Evolutionary conservation across 2,329 filamentous ascomycete genomes (phyloP).

Genomic region (Neofusicoccum cordaticola): DNA sequence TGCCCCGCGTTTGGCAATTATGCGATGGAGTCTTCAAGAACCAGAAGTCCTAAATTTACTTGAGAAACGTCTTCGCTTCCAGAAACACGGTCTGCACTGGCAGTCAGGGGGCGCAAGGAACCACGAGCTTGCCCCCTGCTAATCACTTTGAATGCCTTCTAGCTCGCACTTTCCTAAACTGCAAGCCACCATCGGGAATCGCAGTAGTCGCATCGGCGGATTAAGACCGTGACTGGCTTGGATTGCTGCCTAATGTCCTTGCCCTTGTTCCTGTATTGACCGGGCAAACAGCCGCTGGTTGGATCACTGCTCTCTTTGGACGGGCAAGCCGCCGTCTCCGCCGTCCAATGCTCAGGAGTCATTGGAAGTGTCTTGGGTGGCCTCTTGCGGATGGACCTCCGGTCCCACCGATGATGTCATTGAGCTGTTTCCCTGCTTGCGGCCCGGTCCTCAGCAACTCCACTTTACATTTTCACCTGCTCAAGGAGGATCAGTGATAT

Average conservation of each 20-base stretch:
- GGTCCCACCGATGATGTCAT: slow-evolving; percentile 9
- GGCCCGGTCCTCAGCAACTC: neutral
- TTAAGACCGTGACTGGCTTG: neutral
- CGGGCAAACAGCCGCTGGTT: neutral
- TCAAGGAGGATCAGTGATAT: neutral
- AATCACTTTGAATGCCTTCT: neutral
- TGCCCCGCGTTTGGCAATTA: neutral
- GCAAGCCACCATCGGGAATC: neutral
- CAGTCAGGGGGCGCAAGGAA: neutral
- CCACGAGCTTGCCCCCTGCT: neutral
- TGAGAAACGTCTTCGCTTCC: neutral
- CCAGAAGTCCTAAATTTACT: neutral
- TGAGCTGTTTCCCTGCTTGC: neutral
- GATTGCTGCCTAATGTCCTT: neutral
- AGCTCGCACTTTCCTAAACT: neutral
- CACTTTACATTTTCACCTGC: neutral
- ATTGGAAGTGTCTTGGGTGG: neutral
- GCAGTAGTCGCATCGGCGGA: neutral
- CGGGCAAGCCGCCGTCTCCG: neutral
- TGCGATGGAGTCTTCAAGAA: too few relatives aligned
- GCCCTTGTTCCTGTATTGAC: too few relatives aligned
- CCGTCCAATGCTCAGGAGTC: neutral
- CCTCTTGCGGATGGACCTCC: neutral
- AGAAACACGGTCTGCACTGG: neutral
- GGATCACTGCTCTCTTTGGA: neutral